Percentiles rank a stretch among this genome's conserved stretches.
These are phyloP conservation scores for Pseudoneurospora amorphoporcata DNA, from an alignment of 495 filamentous ascomycete genomes.

Conservation along the genomic window DNA sequence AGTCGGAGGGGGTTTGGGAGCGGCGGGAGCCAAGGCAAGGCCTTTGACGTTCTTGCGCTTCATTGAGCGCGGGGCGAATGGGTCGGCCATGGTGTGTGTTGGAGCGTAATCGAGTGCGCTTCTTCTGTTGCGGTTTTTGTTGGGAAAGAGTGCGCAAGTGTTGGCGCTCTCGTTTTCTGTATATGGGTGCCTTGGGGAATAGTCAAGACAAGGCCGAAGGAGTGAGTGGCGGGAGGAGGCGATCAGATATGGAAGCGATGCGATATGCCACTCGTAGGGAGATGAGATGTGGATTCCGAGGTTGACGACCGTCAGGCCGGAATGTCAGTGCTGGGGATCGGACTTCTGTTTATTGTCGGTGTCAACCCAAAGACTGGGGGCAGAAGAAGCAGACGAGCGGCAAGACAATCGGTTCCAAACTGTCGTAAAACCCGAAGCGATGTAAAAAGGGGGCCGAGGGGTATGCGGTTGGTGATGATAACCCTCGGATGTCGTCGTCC, in stretches of 20 bases:
- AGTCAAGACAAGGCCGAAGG: neutral
- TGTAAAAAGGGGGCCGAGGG: neutral
- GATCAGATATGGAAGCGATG: neutral
- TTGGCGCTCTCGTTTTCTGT: neutral
- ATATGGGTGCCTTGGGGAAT: neutral
- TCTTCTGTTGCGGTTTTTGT: neutral
- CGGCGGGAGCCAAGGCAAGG: constrained; percentile 66
- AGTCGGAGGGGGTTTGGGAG: constrained; percentile 38
- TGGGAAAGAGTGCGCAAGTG: neutral
- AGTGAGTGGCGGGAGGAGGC: neutral
- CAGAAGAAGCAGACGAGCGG: neutral
- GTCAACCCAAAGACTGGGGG: neutral
- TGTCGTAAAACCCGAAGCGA: neutral
- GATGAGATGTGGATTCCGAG: neutral
- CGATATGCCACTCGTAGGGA: neutral
- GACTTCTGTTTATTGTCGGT: neutral
- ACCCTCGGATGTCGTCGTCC: neutral
- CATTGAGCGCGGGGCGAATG: constrained; percentile 80
- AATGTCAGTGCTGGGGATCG: neutral
- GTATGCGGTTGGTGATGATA: neutral
- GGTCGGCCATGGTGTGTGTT: constrained; percentile 58
- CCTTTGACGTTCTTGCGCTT: constrained; percentile 98
- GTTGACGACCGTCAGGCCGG: neutral
- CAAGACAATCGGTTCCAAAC: neutral
- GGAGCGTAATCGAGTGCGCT: constrained; percentile 2